Evolutionary conservation across 2,329 filamentous ascomycete species (phyloP).

Genomic region (Fusarium protoensiforme): DNA sequence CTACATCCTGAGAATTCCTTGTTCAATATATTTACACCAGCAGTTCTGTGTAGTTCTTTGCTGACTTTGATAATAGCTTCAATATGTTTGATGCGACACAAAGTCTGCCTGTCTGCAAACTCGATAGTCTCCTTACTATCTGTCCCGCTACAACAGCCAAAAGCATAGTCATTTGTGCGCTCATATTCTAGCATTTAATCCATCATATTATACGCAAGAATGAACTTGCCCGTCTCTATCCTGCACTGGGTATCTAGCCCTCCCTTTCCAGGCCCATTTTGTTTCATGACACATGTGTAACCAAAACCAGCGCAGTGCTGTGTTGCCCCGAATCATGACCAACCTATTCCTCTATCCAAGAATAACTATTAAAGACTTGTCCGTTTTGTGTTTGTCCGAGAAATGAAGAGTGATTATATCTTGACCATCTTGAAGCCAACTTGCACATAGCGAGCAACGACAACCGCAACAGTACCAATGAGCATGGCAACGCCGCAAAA

Average conservation of each 20-base stretch:
- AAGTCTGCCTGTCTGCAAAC: neutral
- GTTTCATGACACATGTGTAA: neutral
- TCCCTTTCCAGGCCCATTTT: neutral
- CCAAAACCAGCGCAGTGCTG: neutral
- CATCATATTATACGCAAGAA: neutral
- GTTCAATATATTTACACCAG: neutral
- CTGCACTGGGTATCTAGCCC: neutral
- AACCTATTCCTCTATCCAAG: neutral
- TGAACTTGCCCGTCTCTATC: neutral
- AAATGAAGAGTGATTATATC: constrained; percentile 38
- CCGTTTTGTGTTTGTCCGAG: neutral
- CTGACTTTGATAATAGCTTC: neutral
- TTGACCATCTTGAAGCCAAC: constrained; percentile 50
- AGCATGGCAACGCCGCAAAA: constrained; percentile 69
- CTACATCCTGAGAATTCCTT: constrained; percentile 27
- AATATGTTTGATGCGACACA: neutral
- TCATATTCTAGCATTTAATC: neutral
- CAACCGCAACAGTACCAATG: constrained; percentile 42
- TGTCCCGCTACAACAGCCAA: neutral
- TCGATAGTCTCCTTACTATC: too few species aligned
- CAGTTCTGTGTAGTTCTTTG: neutral
- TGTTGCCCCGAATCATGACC: neutral
- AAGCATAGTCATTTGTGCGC: neutral
- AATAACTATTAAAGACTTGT: neutral
- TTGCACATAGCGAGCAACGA: constrained; percentile 48